A percentile compares a stretch with the other conserved stretches of the same genome.
Conservation (phyloP, 2,329 filamentous ascomycete genomes). For the Tolypocladium endophyticum region DNA sequence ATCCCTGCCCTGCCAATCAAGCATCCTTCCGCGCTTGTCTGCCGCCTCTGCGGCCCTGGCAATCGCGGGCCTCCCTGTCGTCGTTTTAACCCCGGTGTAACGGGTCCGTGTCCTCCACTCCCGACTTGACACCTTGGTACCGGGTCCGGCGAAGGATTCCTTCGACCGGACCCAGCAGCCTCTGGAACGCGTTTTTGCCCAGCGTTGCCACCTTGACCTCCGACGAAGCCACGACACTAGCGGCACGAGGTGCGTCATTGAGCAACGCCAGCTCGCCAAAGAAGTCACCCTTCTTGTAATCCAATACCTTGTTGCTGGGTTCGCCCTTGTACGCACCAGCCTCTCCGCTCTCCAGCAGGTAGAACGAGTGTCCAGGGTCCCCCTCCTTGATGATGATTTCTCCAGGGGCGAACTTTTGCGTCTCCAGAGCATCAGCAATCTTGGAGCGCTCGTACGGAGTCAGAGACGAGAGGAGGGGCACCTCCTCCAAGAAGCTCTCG, state of each 20-base stretch:
- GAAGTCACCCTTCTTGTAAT: constrained; percentile 87
- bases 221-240: constrained; percentile 72
- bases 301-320: constrained; percentile 57
- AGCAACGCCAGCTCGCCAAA: constrained; percentile 92
- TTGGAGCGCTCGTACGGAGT: constrained; percentile 93
- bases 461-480: constrained; percentile 71
- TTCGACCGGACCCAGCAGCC: constrained; percentile 84
- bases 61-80: neutral
- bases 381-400: constrained; percentile 85
- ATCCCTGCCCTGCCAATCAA: neutral
- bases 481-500: constrained; percentile 91
- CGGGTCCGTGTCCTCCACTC: constrained; percentile 59
- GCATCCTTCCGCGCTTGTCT: neutral
- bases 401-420: constrained; percentile 70
- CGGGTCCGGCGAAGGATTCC: constrained; percentile 80
- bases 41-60: neutral
- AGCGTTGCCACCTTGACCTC: constrained; percentile 90
- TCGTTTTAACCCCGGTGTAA: constrained; percentile 31
- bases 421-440: constrained; percentile 92
- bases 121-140: constrained; percentile 48
- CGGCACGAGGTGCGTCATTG: constrained; percentile 87
- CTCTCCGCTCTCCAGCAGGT: constrained; percentile 76
- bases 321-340: constrained; percentile 81
- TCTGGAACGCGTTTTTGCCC: constrained; percentile 89
- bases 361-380: constrained; percentile 86